Evolutionary conservation across 148 eudicot species (phyloP).

Genomic region (Rhododendron ovatum): DNA sequence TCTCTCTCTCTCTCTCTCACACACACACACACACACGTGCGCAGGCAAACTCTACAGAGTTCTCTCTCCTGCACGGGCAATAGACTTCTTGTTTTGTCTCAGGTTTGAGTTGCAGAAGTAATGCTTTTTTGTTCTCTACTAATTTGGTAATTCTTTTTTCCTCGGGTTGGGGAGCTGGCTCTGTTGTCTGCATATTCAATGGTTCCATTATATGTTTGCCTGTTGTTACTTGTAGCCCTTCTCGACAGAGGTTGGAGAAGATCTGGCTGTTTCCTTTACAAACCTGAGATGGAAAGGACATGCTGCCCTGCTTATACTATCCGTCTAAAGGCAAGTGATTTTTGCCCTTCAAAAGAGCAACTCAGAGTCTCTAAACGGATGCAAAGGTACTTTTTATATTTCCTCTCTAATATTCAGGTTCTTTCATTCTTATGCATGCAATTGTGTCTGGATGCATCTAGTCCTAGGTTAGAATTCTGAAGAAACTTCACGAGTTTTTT

Average conservation of each 20-base stretch:
- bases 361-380: constrained; percentile 65
- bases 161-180: background rate
- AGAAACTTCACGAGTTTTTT: background rate
- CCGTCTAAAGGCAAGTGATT: constrained; percentile 79
- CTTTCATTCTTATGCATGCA: background rate
- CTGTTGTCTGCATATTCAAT: background rate
- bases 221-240: constrained; percentile 50
- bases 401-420: background rate
- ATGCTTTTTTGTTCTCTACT: background rate
- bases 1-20: background rate
- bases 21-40: background rate
- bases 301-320: constrained; percentile 97
- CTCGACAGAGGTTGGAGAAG: constrained; percentile 99
- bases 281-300: constrained; percentile 90
- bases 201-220: background rate
- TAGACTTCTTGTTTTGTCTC: background rate
- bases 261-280: constrained; percentile 91
- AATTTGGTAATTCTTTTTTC: background rate
- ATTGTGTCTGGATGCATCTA: background rate
- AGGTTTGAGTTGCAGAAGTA: background rate
- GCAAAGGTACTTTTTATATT: constrained; percentile 54
- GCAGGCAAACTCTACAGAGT: background rate
- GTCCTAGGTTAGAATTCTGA: background rate
- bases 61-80: background rate
- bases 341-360: constrained; percentile 89